These are phyloP conservation scores for Ascochyta rabiei DNA, from an alignment of 2,329 filamentous ascomycete genomes.

Conservation along the genomic window DNA sequence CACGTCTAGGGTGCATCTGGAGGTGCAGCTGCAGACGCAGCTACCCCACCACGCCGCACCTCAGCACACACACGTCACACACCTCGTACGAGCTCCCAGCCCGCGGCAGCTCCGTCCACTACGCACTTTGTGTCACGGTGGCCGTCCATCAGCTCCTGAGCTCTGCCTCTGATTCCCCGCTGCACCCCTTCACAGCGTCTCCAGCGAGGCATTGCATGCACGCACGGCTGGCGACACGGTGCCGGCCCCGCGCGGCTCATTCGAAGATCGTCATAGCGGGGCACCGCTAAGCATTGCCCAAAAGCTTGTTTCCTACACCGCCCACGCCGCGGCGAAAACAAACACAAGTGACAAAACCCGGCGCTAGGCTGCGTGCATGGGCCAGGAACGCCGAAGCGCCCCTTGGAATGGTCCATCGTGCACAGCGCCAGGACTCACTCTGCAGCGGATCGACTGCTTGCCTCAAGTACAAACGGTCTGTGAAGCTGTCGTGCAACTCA, in stretches of 20 bases:
- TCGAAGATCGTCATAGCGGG: conserved; percentile 20
- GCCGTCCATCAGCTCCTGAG: not conserved
- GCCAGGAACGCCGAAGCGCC: not conserved
- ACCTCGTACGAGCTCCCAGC: conserved; percentile 1
- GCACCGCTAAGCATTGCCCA: conserved; percentile 23
- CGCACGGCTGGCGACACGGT: conserved; percentile 6
- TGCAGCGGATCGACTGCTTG: too few species aligned
- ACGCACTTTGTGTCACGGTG: conserved; percentile 9
- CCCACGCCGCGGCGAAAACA: not conserved
- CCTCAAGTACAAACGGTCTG: too few species aligned
- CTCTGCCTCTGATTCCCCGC: not conserved
- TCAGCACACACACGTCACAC: too few species aligned
- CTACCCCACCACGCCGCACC: conserved; percentile 21
- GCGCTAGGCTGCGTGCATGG: conserved; percentile 4
- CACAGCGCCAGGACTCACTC: too few species aligned
- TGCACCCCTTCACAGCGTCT: not conserved
- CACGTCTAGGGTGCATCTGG: not conserved
- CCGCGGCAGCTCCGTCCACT: conserved; percentile 11
- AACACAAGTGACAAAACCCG: not conserved
- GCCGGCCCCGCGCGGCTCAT: conserved; percentile 10
- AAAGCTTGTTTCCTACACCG: conserved; percentile 30
- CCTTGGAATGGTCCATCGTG: too few species aligned
- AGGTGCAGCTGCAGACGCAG: not conserved
- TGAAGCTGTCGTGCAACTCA: too few species aligned
- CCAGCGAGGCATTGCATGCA: not conserved